These are phyloP conservation scores for Mycena pura DNA, from an alignment of 768 basidiomycete species.

Conservation along the genomic window DNA sequence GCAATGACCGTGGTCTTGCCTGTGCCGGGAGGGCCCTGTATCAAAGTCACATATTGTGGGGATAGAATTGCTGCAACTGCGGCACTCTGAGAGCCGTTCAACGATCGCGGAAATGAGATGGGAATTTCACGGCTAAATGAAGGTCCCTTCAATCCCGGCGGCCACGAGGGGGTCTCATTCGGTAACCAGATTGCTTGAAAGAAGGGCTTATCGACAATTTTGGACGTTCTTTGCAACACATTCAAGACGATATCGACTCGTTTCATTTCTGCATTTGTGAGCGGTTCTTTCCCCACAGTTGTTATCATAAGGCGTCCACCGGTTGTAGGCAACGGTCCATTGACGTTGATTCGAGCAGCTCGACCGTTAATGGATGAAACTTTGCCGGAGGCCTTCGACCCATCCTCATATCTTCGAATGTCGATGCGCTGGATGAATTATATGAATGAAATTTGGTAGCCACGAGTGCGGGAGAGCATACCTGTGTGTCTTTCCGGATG, in stretches of 20 bases:
- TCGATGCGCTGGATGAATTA: background rate
- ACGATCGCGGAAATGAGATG: slow-evolving; percentile 29
- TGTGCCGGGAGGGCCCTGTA: slow-evolving; percentile 66
- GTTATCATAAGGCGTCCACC: slow-evolving; percentile 41
- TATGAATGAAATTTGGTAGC: background rate
- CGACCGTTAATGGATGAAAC: background rate
- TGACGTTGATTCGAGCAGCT: background rate
- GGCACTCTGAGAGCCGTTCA: slow-evolving; percentile 45
- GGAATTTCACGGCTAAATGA: slow-evolving; percentile 6
- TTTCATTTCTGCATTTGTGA: slow-evolving; percentile 53
- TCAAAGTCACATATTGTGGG: slow-evolving; percentile 36
- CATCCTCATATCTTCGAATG: background rate
- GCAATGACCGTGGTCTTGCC: slow-evolving; percentile 72
- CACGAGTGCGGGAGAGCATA: background rate
- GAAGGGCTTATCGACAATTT: slow-evolving; percentile 42
- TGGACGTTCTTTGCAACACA: slow-evolving; percentile 33
- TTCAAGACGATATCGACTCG: slow-evolving; percentile 35
- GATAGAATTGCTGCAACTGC: slow-evolving; percentile 46
- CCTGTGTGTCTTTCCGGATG: slow-evolving; percentile 25
- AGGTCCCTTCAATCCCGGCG: background rate
- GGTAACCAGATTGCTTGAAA: slow-evolving; percentile 44
- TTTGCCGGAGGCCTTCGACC: background rate
- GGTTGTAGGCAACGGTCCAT: slow-evolving; percentile 32
- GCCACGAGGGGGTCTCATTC: slow-evolving; percentile 22
- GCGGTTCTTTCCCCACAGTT: slow-evolving; percentile 54